These are phyloP conservation scores for Hypoxylon sp. DNA, from an alignment of 2,329 filamentous ascomycete species.

Conservation along the genomic window DNA sequence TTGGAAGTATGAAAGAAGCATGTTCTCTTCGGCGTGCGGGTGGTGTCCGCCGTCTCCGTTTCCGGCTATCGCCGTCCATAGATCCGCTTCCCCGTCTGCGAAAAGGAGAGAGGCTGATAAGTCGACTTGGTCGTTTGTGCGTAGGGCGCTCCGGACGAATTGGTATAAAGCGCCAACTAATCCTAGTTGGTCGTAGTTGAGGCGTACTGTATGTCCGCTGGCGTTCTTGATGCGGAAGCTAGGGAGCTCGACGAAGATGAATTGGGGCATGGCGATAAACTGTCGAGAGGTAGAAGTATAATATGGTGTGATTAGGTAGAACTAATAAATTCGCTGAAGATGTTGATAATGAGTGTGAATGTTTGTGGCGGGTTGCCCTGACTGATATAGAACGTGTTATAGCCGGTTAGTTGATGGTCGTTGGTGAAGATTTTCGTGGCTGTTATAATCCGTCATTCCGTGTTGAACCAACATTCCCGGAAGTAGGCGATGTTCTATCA, in stretches of 20 bases:
- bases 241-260: slow-evolving; percentile 53
- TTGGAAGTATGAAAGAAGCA: slow-evolving; percentile 52
- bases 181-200: slow-evolving; percentile 47
- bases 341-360: slow-evolving; percentile 6
- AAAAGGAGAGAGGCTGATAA: slow-evolving; percentile 51
- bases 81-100: slow-evolving; percentile 50
- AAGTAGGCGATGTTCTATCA: slow-evolving; percentile 33
- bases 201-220: slow-evolving; percentile 45
- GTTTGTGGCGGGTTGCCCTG: neutral
- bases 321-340: neutral
- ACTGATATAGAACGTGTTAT: slow-evolving; percentile 17
- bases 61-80: slow-evolving; percentile 48
- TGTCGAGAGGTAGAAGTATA: neutral
- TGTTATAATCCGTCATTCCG: slow-evolving; percentile 29
- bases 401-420: slow-evolving; percentile 2
- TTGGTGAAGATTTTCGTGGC: slow-evolving; percentile 24
- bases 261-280: slow-evolving; percentile 48
- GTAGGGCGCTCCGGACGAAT: slow-evolving; percentile 48
- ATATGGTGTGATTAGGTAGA: slow-evolving; percentile 6
- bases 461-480: slow-evolving; percentile 13
- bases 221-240: slow-evolving; percentile 52
- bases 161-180: slow-evolving; percentile 49
- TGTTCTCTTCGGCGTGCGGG: slow-evolving; percentile 52
- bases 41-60: slow-evolving; percentile 29
- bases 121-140: slow-evolving; percentile 46